Evolutionary conservation across 2,329 filamentous ascomycete species (phyloP).

Genomic region (Clonostachys rhizophaga): DNA sequence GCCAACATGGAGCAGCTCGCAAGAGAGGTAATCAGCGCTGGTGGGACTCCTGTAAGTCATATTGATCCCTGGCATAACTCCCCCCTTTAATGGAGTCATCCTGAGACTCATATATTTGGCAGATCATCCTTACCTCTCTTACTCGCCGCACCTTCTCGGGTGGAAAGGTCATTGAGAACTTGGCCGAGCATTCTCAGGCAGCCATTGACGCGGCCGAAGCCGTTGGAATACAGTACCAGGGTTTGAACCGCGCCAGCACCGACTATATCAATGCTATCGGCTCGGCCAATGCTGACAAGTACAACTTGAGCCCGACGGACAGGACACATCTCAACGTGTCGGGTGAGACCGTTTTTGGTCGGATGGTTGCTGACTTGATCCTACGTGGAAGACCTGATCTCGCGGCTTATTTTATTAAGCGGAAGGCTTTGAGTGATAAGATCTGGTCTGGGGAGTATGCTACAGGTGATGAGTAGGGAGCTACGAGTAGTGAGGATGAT

Average conservation of each 20-base stretch:
- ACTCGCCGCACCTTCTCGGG: constrained; percentile 38
- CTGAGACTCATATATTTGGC: too few species aligned
- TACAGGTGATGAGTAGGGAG: too few species aligned
- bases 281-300: constrained; percentile 32
- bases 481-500: too few species aligned
- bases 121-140: constrained; percentile 49
- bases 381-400: constrained; percentile 17
- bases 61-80: too few species aligned
- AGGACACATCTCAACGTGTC: constrained; percentile 50
- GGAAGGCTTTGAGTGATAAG: constrained; percentile 22
- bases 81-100: too few species aligned
- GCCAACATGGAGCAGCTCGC: constrained; percentile 43
- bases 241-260: constrained; percentile 45
- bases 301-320: constrained; percentile 40
- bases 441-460: constrained; percentile 6
- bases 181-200: constrained; percentile 36
- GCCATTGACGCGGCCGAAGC: constrained; percentile 40
- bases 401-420: constrained; percentile 14
- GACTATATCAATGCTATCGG: constrained; percentile 49
- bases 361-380: constrained; percentile 49
- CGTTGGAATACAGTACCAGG: constrained; percentile 30
- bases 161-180: constrained; percentile 34
- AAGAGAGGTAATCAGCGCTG: constrained; percentile 31
- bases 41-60: constrained; percentile 32
- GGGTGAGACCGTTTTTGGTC: constrained; percentile 51